These are phyloP conservation scores for Crithidia expoeki DNA, from an alignment of 208 protist species.

Conservation along the genomic window DNA sequence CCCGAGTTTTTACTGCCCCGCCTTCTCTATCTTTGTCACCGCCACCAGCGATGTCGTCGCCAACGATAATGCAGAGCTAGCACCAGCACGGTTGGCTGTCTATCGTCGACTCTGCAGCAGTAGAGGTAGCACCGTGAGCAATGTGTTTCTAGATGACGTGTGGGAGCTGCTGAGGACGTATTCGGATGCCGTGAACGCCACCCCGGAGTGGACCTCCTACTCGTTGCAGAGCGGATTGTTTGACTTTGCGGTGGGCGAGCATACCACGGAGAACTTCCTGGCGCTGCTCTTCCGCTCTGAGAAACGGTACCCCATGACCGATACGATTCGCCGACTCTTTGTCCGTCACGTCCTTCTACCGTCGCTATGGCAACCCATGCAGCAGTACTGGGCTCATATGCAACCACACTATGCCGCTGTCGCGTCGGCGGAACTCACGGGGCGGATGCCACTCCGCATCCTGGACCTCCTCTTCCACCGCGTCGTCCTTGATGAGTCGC, in stretches of 20 bases:
- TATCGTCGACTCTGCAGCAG: constrained; percentile 7
- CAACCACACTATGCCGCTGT: constrained; percentile 20
- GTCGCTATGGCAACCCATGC: constrained; percentile 16
- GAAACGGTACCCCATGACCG: constrained; percentile 6
- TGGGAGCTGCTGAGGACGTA: constrained; percentile 29
- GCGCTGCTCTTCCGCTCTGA: constrained; percentile 6
- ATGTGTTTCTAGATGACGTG: constrained; percentile 33
- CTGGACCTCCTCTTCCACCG: constrained; percentile 54
- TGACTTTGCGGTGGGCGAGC: background rate
- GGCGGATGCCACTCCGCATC: constrained; percentile 30
- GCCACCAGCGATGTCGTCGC: background rate
- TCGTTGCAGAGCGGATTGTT: constrained; percentile 1
- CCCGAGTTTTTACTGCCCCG: constrained; percentile 9
- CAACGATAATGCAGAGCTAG: background rate
- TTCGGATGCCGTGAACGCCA: background rate
- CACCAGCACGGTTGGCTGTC: background rate
- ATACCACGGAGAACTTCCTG: constrained; percentile 4
- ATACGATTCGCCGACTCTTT: constrained; percentile 12
- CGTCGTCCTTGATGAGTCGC: constrained; percentile 62
- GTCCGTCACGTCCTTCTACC: constrained; percentile 29
- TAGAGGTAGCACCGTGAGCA: background rate
- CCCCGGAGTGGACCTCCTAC: background rate
- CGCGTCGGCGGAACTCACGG: constrained; percentile 10
- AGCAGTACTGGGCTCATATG: constrained; percentile 17
- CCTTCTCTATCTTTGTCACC: constrained; percentile 11